A percentile compares a stretch with the other conserved stretches of the same genome.
Conservation (phyloP, 805 yeast genomes). For the Huiozyma naganishii region DNA sequence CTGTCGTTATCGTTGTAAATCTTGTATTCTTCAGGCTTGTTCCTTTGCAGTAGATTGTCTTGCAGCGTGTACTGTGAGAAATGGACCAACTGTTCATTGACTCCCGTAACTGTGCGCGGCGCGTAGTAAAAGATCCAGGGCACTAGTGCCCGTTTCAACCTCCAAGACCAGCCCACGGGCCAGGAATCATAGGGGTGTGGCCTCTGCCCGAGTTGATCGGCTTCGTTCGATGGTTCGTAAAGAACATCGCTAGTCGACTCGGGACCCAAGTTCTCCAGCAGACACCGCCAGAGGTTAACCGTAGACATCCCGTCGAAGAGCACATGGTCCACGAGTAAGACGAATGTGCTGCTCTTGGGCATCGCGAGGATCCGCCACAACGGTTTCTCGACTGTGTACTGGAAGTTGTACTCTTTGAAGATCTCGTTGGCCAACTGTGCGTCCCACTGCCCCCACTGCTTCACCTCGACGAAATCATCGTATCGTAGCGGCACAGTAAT, state of each 20-base stretch:
- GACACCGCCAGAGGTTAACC: conserved; percentile 12
- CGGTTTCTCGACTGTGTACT: conserved; percentile 9
- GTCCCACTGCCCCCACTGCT: conserved; percentile 7
- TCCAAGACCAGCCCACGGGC: conserved; percentile 15
- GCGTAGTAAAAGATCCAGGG: conserved; percentile 5
- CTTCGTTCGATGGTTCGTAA: not conserved
- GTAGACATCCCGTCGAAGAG: conserved; percentile 23
- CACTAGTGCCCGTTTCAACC: conserved; percentile 6
- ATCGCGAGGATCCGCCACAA: conserved; percentile 21
- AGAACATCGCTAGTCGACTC: not conserved
- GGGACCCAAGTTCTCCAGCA: conserved; percentile 7
- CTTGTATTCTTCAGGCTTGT: conserved; percentile 1
- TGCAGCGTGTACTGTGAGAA: conserved; percentile 10
- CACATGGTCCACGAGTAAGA: conserved; percentile 18
- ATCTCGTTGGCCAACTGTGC: conserved; percentile 11
- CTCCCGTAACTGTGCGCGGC: conserved; percentile 8
- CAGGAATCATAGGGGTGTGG: conserved; percentile 15
- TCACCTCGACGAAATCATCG: conserved; percentile 15
- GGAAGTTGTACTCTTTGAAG: conserved; percentile 13
- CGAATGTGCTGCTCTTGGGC: conserved; percentile 8
- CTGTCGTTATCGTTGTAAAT: conserved; percentile 17
- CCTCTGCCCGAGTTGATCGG: not conserved
- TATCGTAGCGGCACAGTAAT: conserved; percentile 5
- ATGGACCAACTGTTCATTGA: conserved; percentile 8
- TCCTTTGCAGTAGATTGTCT: not conserved